Evolutionary conservation across 345 rosid species (phyloP), one percentile per base, ranked within the genome.

Genomic region (Arabidopsis arenosa): DNA sequence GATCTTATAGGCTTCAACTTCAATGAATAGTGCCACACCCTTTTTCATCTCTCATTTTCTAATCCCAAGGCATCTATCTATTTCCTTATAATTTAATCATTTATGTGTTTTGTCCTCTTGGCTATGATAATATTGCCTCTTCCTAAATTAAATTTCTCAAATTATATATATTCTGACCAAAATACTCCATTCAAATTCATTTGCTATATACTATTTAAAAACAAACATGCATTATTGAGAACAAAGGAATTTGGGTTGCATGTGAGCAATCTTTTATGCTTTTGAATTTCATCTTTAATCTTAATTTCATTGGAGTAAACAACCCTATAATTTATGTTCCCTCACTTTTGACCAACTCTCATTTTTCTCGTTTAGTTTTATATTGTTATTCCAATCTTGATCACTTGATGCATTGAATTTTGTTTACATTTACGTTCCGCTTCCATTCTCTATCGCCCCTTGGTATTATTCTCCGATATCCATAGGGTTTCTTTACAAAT

Each of bases 231-330:
- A 77, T 77, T 57, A 77, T 77, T 77, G 80, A 77, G 72, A 72
- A 77, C 72, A 71, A 70, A 77, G 55, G 72, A 64, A 77, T 70
- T 77, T 77, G 80, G 76, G 76, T 37, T 77, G 80, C 80, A 77
- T 77, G 80, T 77, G 80, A 77, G 66, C 62, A 71, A 77, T 64
- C 80, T 76, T 75, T 63, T 76, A 53, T 76, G 70, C 80, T 70
- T 77, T 77, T 55, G n/a, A 55, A 55, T 55, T 53, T 63, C 30
- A 77, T 77, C 54, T 77, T 57, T 70, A 76, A 56, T 45, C 69
- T 10, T 23, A 70, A 56, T 70, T 43, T 43, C 64, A 53, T 76
- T 77, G 80, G 66, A 63, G 32, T 63, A 77, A 77, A 57, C 76
- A 77, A 77, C 41, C 61, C 80, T 70, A 77, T 64, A 63, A 40